Evolutionary conservation across 495 filamentous ascomycete genomes (phyloP).

Genomic region (Penicillium odoratum): DNA sequence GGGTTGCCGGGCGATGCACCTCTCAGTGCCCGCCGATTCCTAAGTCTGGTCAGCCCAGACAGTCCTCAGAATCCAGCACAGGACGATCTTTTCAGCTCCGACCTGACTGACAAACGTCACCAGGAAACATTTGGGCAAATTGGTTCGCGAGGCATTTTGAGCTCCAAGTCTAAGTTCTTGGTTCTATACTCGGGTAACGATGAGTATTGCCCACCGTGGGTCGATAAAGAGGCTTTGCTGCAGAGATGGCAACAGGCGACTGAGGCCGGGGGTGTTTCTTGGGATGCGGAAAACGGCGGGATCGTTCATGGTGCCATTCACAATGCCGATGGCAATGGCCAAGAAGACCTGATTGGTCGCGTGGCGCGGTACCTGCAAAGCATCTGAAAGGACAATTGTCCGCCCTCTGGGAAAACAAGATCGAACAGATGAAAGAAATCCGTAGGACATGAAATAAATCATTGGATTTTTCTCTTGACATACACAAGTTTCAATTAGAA

Average conservation of each 20-base stretch:
- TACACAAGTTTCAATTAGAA: slow-evolving; percentile 20
- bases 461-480: slow-evolving; percentile 24
- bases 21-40: slow-evolving; percentile 55
- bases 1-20: slow-evolving; percentile 59
- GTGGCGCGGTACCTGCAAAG: slow-evolving; percentile 57
- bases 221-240: slow-evolving; percentile 67
- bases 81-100: slow-evolving; percentile 89
- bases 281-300: slow-evolving; percentile 56
- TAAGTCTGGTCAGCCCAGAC: slow-evolving; percentile 60
- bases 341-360: slow-evolving; percentile 51
- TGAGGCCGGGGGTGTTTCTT: slow-evolving; percentile 41
- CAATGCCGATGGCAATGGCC: slow-evolving; percentile 53
- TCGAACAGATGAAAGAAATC: slow-evolving; percentile 2
- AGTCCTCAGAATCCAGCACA: slow-evolving; percentile 58
- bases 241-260: slow-evolving; percentile 66
- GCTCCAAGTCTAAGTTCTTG: slow-evolving; percentile 37
- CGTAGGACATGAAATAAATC: slow-evolving; percentile 19
- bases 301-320: slow-evolving; percentile 62
- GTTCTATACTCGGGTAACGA: slow-evolving; percentile 70
- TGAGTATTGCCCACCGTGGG: slow-evolving; percentile 60
- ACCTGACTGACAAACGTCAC: slow-evolving; percentile 62
- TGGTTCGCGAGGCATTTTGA: slow-evolving; percentile 52
- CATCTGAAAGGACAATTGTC: slow-evolving; percentile 27
- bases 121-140: slow-evolving; percentile 64
- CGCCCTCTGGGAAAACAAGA: not conserved